A percentile compares a stretch with the other conserved stretches of the same genome.
These are phyloP conservation scores for Vanrija pseudolonga DNA, from an alignment of 1,284 basidiomycete species.

Conservation along the genomic window DNA sequence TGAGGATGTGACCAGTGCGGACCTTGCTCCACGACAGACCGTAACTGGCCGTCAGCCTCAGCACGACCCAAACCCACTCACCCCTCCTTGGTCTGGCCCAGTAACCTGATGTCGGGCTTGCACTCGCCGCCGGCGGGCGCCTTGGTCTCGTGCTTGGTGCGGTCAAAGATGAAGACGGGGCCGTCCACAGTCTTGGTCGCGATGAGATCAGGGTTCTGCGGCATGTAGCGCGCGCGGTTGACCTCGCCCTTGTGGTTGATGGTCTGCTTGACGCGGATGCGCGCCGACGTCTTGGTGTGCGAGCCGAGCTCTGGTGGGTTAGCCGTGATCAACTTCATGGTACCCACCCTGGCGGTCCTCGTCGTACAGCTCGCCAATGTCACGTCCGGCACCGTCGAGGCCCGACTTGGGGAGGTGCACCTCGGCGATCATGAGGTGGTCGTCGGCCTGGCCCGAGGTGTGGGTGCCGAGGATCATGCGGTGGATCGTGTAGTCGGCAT, in stretches of 20 bases:
- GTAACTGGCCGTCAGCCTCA: slow-evolving; percentile 58
- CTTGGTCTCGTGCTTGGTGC: slow-evolving; percentile 93
- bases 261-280: slow-evolving; percentile 84
- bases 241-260: slow-evolving; percentile 97
- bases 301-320: slow-evolving; percentile 67
- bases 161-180: slow-evolving; percentile 89
- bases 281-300: slow-evolving; percentile 69
- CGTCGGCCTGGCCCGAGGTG: slow-evolving; percentile 90
- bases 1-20: slow-evolving; percentile 78
- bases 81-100: slow-evolving; percentile 92
- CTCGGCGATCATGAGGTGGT: slow-evolving; percentile 93
- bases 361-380: slow-evolving; percentile 74
- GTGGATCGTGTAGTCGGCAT: slow-evolving; percentile 88
- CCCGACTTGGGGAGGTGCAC: slow-evolving; percentile 83
- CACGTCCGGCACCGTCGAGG: slow-evolving; percentile 56
- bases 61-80: slow-evolving; percentile 50
- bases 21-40: slow-evolving; percentile 88
- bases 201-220: slow-evolving; percentile 94
- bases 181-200: slow-evolving; percentile 90
- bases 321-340: neutral
- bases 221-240: slow-evolving; percentile 97
- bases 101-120: slow-evolving; percentile 84
- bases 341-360: slow-evolving; percentile 72
- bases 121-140: slow-evolving; percentile 79
- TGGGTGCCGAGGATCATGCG: slow-evolving; percentile 95